Percentiles rank a stretch among this genome's conserved stretches.
Evolutionary conservation across 2,329 filamentous ascomycete genomes (phyloP).

Genomic region (Clarireedia monteithiana): DNA sequence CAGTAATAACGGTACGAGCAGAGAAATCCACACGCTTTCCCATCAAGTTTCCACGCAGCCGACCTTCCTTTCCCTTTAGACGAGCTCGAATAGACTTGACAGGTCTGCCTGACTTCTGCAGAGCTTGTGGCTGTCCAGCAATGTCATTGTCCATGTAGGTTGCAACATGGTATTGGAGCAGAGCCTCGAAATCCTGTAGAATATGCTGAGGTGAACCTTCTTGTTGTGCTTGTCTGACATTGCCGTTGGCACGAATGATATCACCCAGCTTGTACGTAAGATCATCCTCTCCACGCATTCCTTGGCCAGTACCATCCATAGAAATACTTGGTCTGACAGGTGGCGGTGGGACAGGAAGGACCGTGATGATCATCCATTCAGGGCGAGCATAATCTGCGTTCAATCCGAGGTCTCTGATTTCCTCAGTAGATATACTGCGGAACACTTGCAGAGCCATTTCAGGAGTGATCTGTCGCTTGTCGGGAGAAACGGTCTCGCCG

Average conservation of each 20-base stretch:
- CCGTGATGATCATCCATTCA: slow-evolving; percentile 97
- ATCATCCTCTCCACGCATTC: slow-evolving; percentile 94
- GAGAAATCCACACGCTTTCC: slow-evolving; percentile 99
- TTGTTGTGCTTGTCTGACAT: slow-evolving; percentile 82
- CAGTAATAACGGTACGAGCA: slow-evolving; percentile 98
- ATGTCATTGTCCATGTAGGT: slow-evolving; percentile 99
- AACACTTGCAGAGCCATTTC: slow-evolving; percentile 82
- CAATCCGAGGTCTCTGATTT: slow-evolving; percentile 79
- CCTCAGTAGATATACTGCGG: slow-evolving; percentile 72
- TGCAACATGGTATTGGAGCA: slow-evolving; percentile 95
- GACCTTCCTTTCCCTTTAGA: slow-evolving; percentile 97
- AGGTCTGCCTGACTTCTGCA: slow-evolving; percentile 94
- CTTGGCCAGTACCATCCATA: slow-evolving; percentile 87
- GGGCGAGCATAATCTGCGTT: slow-evolving; percentile 93
- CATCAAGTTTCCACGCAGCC: slow-evolving; percentile 97
- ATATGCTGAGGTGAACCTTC: slow-evolving; percentile 92
- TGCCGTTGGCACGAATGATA: slow-evolving; percentile 95
- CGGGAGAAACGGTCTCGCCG: slow-evolving; percentile 57
- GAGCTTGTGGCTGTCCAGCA: slow-evolving; percentile 83
- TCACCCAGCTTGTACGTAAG: slow-evolving; percentile 98
- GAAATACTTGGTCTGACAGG: slow-evolving; percentile 95
- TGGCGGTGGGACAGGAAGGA: slow-evolving; percentile 89
- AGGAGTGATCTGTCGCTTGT: slow-evolving; percentile 76
- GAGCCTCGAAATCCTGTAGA: slow-evolving; percentile 78
- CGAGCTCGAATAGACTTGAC: slow-evolving; percentile 95